Conservation (phyloP, 2,329 filamentous ascomycete species). For the Akanthomyces uredinophilus region DNA sequence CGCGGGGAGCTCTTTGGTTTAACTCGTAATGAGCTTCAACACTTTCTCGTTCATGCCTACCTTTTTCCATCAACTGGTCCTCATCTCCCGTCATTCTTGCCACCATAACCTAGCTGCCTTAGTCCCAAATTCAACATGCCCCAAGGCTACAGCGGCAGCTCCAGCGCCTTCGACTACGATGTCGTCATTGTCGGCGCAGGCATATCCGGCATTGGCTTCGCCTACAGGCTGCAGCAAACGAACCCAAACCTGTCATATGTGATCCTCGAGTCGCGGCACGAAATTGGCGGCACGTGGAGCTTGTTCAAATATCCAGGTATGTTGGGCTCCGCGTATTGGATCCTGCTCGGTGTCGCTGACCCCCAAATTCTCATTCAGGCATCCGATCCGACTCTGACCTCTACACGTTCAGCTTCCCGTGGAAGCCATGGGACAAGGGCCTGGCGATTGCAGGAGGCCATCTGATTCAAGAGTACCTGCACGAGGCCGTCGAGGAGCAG, state of each 20-base stretch:
- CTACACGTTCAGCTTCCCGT: slow-evolving; percentile 61
- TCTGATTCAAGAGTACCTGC: slow-evolving; percentile 51
- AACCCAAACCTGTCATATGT: slow-evolving; percentile 54
- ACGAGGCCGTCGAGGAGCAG: slow-evolving; percentile 44
- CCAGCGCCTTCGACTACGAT: slow-evolving; percentile 33
- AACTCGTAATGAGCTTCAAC: no score
- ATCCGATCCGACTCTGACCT: slow-evolving; percentile 61
- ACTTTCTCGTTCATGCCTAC: background rate
- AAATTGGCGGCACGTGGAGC: slow-evolving; percentile 73
- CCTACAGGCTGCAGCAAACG: slow-evolving; percentile 59
- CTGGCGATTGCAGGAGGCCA: slow-evolving; percentile 46
- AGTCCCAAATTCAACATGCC: background rate
- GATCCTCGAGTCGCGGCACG: slow-evolving; percentile 63
- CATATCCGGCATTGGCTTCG: slow-evolving; percentile 70
- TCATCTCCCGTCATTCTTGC: no score
- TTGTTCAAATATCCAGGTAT: slow-evolving; percentile 63
- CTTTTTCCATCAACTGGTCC: background rate
- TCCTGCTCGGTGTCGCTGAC: background rate
- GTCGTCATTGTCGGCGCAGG: slow-evolving; percentile 67
- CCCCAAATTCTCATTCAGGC: slow-evolving; percentile 32
- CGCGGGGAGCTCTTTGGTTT: no score
- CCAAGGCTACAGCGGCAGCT: background rate
- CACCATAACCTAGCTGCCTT: background rate
- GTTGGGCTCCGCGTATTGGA: background rate
- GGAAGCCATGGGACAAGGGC: slow-evolving; percentile 59